Percentiles rank a stretch among this genome's conserved stretches.
phyloP scores from a whole-genome alignment of 305 asterid genomes.

The Plantago rigida region DNA sequence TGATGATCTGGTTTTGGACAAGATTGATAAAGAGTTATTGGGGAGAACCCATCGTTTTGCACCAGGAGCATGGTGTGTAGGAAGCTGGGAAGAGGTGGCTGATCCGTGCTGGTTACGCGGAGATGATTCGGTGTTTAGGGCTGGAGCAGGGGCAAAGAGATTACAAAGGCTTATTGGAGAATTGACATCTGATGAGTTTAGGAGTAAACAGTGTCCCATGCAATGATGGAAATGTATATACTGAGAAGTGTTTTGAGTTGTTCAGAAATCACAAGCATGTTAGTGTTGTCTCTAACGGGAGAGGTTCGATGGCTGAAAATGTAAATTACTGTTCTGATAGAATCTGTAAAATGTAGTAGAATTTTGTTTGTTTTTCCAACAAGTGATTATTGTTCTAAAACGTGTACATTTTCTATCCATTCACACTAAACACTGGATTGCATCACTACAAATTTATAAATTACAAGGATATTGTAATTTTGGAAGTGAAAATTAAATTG shows the following conservation, averaged over 20 bases:
- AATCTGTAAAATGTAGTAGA: conserved; percentile 25
- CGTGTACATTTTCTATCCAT: too few species aligned
- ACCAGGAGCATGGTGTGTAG: conserved; percentile 81
- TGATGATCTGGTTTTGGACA: conserved; percentile 71
- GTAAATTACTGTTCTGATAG: conserved; percentile 32
- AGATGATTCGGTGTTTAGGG: conserved; percentile 55
- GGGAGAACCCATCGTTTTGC: conserved; percentile 59
- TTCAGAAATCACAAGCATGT: conserved; percentile 20
- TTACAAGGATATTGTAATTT: too few species aligned
- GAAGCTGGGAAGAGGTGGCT: conserved; percentile 51
- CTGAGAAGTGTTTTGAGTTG: conserved; percentile 17
- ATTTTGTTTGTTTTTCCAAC: too few species aligned
- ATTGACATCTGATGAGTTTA: conserved; percentile 52
- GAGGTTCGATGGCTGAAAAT: conserved; percentile 28
- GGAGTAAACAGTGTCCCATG: conserved; percentile 44
- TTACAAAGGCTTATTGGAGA: conserved; percentile 39
- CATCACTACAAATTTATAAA: too few species aligned
- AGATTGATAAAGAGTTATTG: conserved; percentile 64
- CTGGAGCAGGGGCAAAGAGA: conserved; percentile 76
- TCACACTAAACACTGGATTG: too few species aligned
- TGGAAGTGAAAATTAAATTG: too few species aligned
- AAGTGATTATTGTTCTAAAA: too few species aligned
- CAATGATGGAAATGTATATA: conserved; percentile 2
- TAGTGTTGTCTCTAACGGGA: neutral
- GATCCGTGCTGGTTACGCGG: conserved; percentile 66